Percentiles rank a stretch among this genome's conserved stretches.
Evolutionary conservation across 176 grass and related monocot genomes (phyloP).

Genomic region (Oryza brachyantha): DNA sequence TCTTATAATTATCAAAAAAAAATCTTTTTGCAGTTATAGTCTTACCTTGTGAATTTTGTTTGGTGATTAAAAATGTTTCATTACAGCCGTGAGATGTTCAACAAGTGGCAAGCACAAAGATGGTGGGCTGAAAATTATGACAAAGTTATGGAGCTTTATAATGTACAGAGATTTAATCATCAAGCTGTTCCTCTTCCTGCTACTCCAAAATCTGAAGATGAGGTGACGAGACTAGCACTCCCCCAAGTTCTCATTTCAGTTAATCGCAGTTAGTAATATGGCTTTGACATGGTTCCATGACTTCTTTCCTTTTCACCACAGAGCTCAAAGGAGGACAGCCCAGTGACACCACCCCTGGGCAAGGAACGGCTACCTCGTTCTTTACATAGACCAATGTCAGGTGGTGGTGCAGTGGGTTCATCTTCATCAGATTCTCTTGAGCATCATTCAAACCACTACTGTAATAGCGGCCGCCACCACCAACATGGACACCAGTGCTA

Average conservation of each 20-base stretch:
- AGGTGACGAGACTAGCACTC: conserved; percentile 32
- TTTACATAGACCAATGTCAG: conserved; percentile 47
- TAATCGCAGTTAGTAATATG: not conserved
- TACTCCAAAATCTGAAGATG: conserved; percentile 85
- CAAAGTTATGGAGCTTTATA: conserved; percentile 96
- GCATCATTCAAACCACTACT: conserved; percentile 35
- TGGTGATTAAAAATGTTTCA: conserved; percentile 11
- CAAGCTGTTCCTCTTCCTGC: conserved; percentile 71
- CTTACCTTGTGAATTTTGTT: not conserved
- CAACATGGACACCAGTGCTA: conserved; percentile 48
- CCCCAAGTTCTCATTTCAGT: not conserved
- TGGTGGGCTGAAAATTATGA: conserved; percentile 99
- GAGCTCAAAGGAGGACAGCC: conserved; percentile 81
- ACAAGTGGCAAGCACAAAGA: conserved; percentile 94
- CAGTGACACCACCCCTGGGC: conserved; percentile 70
- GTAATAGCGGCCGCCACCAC: conserved; percentile 30
- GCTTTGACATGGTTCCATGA: not conserved
- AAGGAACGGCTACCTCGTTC: conserved; percentile 70
- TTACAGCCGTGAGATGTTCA: conserved; percentile 85
- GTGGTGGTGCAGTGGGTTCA: conserved; percentile 53
- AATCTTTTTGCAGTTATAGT: conserved; percentile 7
- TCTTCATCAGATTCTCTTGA: conserved; percentile 91
- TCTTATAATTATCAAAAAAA: not conserved
- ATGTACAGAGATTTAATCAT: conserved; percentile 86
- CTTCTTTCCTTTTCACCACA: conserved; percentile 19